These are phyloP conservation scores for Arthrobotrys iridis DNA, from an alignment of 2,329 filamentous ascomycete genomes.

Conservation along the genomic window DNA sequence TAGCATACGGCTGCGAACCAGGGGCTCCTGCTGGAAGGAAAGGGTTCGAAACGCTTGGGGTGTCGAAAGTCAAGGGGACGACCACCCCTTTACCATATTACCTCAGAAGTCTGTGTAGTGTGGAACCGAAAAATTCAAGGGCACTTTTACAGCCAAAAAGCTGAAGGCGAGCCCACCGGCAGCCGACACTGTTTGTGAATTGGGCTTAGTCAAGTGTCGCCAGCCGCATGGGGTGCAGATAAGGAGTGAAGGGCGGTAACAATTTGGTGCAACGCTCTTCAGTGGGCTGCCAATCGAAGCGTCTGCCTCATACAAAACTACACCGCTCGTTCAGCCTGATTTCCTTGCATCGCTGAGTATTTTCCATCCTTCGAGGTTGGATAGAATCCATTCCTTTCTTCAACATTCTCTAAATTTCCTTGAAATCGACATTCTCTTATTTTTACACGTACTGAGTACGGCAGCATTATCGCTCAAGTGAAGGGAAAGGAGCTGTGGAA, in stretches of 20 bases:
- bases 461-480: conserved; percentile 5
- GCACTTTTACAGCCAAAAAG: conserved; percentile 40
- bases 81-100: conserved; percentile 36
- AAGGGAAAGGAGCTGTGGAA: conserved; percentile 53
- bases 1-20: conserved; percentile 16
- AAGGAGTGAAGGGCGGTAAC: conserved; percentile 52
- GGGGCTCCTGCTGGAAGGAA: conserved; percentile 40
- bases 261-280: conserved; percentile 13
- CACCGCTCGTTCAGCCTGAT: conserved; percentile 34
- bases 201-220: conserved; percentile 35
- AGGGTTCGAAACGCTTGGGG: conserved; percentile 53
- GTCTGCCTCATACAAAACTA: conserved; percentile 40
- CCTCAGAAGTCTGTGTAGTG: conserved; percentile 18
- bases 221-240: conserved; percentile 49
- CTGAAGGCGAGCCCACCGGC: conserved; percentile 20
- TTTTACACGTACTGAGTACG: conserved; percentile 49
- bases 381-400: conserved; percentile 50
- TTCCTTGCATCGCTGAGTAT: conserved; percentile 17
- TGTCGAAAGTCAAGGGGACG: conserved; percentile 40
- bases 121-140: conserved; percentile 52
- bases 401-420: conserved; percentile 26
- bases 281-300: conserved; percentile 12
- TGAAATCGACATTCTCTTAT: conserved; percentile 32
- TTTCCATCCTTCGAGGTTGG: conserved; percentile 32
- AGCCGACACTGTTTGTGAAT: conserved; percentile 25